Evolutionary conservation across 2,329 filamentous ascomycete species (phyloP), one percentile per base, ranked within the genome.

Genomic region (Fusarium nygamai): DNA sequence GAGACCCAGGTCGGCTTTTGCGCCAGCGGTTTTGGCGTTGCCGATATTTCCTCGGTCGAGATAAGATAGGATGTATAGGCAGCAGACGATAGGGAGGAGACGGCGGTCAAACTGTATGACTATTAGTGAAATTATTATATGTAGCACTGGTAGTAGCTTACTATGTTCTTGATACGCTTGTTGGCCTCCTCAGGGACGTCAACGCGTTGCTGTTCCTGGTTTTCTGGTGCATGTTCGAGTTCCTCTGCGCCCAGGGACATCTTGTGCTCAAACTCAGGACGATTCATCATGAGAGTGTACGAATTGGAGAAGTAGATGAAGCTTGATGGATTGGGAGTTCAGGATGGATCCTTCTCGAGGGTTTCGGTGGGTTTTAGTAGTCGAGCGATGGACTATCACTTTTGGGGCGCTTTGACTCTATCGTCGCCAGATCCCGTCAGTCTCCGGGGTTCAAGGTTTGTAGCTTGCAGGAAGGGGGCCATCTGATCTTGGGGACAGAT

Each of bases 1-100:
- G 1, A 75, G 64, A 0, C 56, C 51, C 1, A 74, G 57, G 2
- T 62, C 69, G 1, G 67, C 56, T 36, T 71, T 44, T 1, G 64
- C 69, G 0, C 73, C 72, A 1, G 73, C 73, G 2, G 71, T 61
- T 39, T 74, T 74, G 22, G 72, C 71, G 17, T 74, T 74, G 9
- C 72, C 71, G 4, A 73, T 71, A 29, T 74, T 74, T 31, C 71
- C 71, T 12, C 71, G 61, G 14, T 74, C 71, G 38, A 73, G 56
- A 29, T 75, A 75, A 8, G 72, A 75, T 20, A 73, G 19, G 19
- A 73, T 41, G 24, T 75, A 75, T 4, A 75, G 56, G 31, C 61
- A 69, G 43, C 73, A 75, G 5, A 74, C 56, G 4, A 73, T 47
- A 1, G 72, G 72, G 1, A 73, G 61, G 12, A 74, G 44, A 2